Percentiles rank a stretch among this genome's conserved stretches.
These are phyloP conservation scores for Aspergillus kassunensis DNA, from an alignment of 495 filamentous ascomycete species.

Conservation along the genomic window DNA sequence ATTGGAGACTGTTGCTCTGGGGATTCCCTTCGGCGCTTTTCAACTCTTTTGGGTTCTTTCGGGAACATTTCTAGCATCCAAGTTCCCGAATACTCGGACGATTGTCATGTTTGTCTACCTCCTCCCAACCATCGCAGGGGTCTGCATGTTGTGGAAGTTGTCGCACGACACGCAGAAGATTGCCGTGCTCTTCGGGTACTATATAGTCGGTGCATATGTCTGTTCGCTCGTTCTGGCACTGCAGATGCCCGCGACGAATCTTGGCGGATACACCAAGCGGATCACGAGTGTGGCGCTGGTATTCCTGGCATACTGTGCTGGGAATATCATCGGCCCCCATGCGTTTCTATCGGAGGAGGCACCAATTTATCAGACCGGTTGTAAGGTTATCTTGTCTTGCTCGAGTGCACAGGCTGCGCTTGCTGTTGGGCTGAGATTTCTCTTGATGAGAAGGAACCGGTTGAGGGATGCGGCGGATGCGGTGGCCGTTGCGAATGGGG, in stretches of 20 bases:
- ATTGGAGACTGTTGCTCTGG: slow-evolving; percentile 29
- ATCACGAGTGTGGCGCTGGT: slow-evolving; percentile 36
- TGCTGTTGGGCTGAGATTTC: slow-evolving; percentile 9
- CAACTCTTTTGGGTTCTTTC: slow-evolving; percentile 34
- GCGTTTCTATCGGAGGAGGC: slow-evolving; percentile 33
- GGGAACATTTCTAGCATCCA: slow-evolving; percentile 31
- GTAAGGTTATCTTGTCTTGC: slow-evolving; percentile 31
- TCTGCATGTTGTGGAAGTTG: slow-evolving; percentile 35
- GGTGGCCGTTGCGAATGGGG: neutral
- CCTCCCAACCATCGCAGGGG: slow-evolving; percentile 32
- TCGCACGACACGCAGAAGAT: slow-evolving; percentile 24
- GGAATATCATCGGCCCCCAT: slow-evolving; percentile 35
- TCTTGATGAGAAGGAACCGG: slow-evolving; percentile 14
- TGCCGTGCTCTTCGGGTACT: slow-evolving; percentile 38
- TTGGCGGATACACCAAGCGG: slow-evolving; percentile 41
- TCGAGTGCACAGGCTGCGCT: slow-evolving; percentile 13
- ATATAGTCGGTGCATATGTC: slow-evolving; percentile 37
- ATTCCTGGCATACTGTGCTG: slow-evolving; percentile 37
- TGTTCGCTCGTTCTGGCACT: slow-evolving; percentile 36
- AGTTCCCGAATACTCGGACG: slow-evolving; percentile 29
- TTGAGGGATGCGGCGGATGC: neutral
- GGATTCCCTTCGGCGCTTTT: slow-evolving; percentile 39
- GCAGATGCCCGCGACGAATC: slow-evolving; percentile 40
- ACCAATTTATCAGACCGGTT: slow-evolving; percentile 32
- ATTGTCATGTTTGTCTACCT: slow-evolving; percentile 36